Evolutionary conservation across 805 yeast species (phyloP).

Genomic region (Starmerella vaccinii): DNA sequence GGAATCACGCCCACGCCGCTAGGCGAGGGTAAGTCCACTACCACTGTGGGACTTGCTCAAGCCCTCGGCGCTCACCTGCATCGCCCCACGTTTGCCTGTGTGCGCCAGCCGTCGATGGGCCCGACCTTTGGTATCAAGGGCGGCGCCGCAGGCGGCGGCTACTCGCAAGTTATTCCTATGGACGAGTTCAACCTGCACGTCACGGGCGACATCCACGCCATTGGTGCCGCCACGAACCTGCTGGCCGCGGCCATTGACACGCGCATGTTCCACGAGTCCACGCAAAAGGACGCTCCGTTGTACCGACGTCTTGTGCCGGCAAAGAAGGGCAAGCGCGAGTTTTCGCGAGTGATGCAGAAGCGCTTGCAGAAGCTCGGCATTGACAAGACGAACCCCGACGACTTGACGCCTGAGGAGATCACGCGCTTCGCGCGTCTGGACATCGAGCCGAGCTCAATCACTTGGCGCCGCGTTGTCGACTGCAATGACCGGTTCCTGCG

Average conservation of each 20-base stretch:
- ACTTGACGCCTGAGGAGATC: slow-evolving; percentile 67
- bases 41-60: slow-evolving; percentile 94
- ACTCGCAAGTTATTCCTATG: slow-evolving; percentile 96
- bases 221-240: slow-evolving; percentile 83
- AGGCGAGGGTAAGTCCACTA: slow-evolving; percentile 96
- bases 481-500: slow-evolving; percentile 86
- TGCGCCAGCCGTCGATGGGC: slow-evolving; percentile 97
- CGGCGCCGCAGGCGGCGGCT: slow-evolving; percentile 99
- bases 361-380: slow-evolving; percentile 78
- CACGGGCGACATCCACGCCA: slow-evolving; percentile 97
- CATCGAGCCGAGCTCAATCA: slow-evolving; percentile 80
- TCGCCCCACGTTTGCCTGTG: slow-evolving; percentile 79
- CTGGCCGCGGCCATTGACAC: slow-evolving; percentile 96
- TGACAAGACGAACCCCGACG: slow-evolving; percentile 55
- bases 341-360: slow-evolving; percentile 67
- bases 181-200: slow-evolving; percentile 96
- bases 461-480: slow-evolving; percentile 90
- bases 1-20: slow-evolving; percentile 98
- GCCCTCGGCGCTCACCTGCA: slow-evolving; percentile 86
- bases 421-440: slow-evolving; percentile 68
- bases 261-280: slow-evolving; percentile 86
- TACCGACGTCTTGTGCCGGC: slow-evolving; percentile 69
- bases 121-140: slow-evolving; percentile 98
- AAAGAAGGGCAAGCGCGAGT: slow-evolving; percentile 67
- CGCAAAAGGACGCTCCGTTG: slow-evolving; percentile 79